phyloP scores from a whole-genome alignment of 2,329 filamentous ascomycete genomes.

The Trichoderma citrinoviride region DNA sequence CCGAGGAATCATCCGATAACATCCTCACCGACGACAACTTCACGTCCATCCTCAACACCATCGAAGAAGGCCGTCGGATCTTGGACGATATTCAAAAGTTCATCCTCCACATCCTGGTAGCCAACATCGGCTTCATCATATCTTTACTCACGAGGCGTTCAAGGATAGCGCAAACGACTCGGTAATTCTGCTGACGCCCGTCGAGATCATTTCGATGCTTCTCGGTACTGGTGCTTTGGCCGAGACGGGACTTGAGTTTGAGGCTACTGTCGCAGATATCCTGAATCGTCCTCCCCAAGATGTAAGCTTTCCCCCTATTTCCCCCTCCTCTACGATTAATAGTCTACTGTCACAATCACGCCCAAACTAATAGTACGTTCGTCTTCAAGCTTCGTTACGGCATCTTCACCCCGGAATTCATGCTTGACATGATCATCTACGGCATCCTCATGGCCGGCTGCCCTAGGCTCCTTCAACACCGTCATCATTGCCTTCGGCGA shows the following conservation, averaged over 20 bases:
- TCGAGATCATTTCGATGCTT: constrained; percentile 73
- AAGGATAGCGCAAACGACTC: constrained; percentile 63
- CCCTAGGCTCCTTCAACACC: constrained; percentile 53
- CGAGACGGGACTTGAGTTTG: constrained; percentile 71
- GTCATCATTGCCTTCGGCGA: constrained; percentile 55
- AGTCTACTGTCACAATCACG: neutral
- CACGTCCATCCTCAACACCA: constrained; percentile 40
- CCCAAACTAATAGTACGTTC: neutral
- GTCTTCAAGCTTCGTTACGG: constrained; percentile 42
- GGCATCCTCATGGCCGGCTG: constrained; percentile 62
- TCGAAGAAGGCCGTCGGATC: constrained; percentile 65
- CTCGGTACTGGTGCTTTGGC: constrained; percentile 69
- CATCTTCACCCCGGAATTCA: constrained; percentile 63
- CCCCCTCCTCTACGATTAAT: neutral
- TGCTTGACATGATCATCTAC: constrained; percentile 62
- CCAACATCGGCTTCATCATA: constrained; percentile 66
- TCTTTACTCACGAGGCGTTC: constrained; percentile 64
- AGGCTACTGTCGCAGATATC: constrained; percentile 64
- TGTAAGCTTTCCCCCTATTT: constrained; percentile 32
- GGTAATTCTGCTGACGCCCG: constrained; percentile 66
- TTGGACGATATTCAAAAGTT: constrained; percentile 73
- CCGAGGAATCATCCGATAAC: constrained; percentile 64
- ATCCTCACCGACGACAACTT: constrained; percentile 70
- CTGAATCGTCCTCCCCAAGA: constrained; percentile 63
- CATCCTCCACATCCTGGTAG: constrained; percentile 62